Conservation (phyloP, 163 green algal species). For the Coccomyxa subellipsoidea region DNA sequence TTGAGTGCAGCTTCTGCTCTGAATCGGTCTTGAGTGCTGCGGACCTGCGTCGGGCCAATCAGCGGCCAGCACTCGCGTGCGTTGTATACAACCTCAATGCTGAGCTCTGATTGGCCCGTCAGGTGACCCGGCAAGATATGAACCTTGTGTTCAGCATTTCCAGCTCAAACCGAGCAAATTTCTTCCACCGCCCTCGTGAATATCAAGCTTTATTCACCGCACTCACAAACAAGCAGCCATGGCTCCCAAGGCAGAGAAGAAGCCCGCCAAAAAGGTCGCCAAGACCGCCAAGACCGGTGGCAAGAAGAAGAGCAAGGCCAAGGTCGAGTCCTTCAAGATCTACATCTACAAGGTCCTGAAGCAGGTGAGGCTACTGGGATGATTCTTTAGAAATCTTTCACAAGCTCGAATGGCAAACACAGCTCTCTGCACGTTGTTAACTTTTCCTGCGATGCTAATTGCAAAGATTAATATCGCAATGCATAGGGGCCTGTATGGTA, state of each 20-base stretch:
- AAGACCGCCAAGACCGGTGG: neutral
- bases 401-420: no score
- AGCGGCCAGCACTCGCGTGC: neutral
- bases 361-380: neutral
- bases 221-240: neutral
- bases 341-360: constrained; percentile 48
- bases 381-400: no score
- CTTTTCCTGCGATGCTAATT: no score
- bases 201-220: neutral
- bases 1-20: neutral
- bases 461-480: no score
- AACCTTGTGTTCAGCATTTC: neutral
- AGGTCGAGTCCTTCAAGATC: constrained; percentile 45
- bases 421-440: neutral
- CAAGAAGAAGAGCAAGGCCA: constrained; percentile 33
- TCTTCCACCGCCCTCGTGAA: neutral
- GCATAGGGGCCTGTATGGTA: no score
- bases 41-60: neutral
- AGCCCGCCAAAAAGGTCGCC: constrained; percentile 23
- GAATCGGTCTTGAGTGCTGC: neutral
- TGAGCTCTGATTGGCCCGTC: neutral
- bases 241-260: constrained; percentile 29
- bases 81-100: neutral
- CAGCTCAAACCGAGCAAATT: neutral
- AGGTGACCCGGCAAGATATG: neutral